Evolutionary conservation across 805 yeast species (phyloP), one percentile per base, ranked within the genome.

Genomic region (Zygosaccharomyces bailii): DNA sequence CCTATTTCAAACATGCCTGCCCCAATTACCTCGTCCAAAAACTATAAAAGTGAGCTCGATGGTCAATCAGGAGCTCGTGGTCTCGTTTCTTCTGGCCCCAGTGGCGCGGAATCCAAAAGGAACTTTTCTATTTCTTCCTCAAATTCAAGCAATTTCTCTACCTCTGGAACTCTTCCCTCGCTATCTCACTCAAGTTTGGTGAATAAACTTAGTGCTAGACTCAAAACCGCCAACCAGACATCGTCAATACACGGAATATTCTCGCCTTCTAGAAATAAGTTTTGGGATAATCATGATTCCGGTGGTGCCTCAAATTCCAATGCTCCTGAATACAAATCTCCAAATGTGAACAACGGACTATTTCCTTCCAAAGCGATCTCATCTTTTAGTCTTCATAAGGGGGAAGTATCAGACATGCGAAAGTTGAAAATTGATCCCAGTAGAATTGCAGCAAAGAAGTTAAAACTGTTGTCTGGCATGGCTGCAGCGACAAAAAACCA

Each of bases 371-470:
- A 49, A n/a, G 48, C 45, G 5, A 13, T 51, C 4, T 40, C 50
- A 5, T 24, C 38, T 1, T 34, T 46, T 9, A 24, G 49, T 7
- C 13, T 44, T 8, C 51, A 49, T 18, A 46, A 40, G 17, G 50
- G 48, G 5, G 59, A 60, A 13, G 45, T 61, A 23, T 52, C 67
- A 3, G 61, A 55, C 4, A 54, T 69, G 45, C 61, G 67, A 36
- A 69, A 61, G 47, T 46, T 72, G 39, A 67, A 67, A 32, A 69
- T 72, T 13, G 75, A 72, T 43, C 66, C 73, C 11, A 53, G 56
- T 3, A 66, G 74, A 51, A 68, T 71, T 32, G 74, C 72, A 5
- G 72, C 75, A 0, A 71, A 72, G 50, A 68, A 70, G 50, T 38
- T 68, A 33, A 70, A 66, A 48, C 52, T 72, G 3, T 57, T 70